phyloP scores from a whole-genome alignment of 345 rosid species.

The Ceriops decandra region DNA sequence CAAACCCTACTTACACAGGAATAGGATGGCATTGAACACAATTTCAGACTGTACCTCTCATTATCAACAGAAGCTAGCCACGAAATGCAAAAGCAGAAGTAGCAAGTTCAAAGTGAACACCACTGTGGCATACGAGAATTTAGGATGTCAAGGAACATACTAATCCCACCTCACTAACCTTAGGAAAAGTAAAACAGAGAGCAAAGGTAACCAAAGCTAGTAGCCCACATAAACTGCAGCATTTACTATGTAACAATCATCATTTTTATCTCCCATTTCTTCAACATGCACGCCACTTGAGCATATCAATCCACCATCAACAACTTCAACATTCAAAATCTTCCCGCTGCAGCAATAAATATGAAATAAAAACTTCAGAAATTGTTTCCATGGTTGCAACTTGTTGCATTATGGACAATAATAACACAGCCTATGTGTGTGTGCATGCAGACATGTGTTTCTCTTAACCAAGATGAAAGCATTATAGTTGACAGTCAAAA shows the following conservation, averaged over 20 bases:
- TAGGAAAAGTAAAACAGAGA: background rate
- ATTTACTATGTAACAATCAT: constrained; percentile 87
- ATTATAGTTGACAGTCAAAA: no score
- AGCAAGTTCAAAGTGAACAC: background rate
- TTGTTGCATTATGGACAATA: no score
- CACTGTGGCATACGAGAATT: no score
- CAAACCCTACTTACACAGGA: background rate
- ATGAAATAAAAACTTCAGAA: no score
- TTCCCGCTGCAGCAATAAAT: constrained; percentile 42
- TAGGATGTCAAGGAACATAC: no score
- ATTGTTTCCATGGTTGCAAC: no score
- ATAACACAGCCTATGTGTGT: no score
- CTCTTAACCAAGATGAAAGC: no score
- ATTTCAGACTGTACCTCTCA: background rate
- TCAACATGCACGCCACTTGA: constrained; percentile 82
- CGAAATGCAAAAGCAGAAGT: background rate
- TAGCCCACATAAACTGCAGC: constrained; percentile 87
- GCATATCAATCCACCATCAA: constrained; percentile 87
- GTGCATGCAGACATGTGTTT: no score
- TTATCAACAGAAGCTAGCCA: background rate
- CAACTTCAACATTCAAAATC: constrained; percentile 69
- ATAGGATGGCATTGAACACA: no score
- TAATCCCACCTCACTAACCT: constrained; percentile 19
- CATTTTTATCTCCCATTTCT: constrained; percentile 92
- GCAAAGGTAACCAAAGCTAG: constrained; percentile 22